Evolutionary conservation across 192 early-diverging fungal species (phyloP).

Genomic region (Dispira parvispora): DNA sequence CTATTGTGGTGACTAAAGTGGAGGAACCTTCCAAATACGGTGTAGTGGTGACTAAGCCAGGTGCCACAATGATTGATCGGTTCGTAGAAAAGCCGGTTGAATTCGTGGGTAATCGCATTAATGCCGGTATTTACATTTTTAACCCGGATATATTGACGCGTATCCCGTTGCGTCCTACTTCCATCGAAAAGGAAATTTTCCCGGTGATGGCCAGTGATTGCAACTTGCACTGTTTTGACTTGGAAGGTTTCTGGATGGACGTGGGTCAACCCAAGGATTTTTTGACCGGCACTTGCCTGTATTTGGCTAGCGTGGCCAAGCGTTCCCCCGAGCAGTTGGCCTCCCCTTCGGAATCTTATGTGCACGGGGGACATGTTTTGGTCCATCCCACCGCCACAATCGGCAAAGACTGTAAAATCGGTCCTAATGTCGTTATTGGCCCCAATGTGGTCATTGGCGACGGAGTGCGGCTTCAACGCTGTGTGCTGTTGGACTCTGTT

Average conservation of each 20-base stretch:
- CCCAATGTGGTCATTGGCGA: conserved; percentile 81
- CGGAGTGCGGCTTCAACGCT: conserved; percentile 80
- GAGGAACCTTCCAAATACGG: conserved; percentile 99
- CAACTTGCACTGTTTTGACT: conserved; percentile 82
- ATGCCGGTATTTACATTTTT: conserved; percentile 98
- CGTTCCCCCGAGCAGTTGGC: conserved; percentile 52
- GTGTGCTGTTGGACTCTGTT: conserved; percentile 74
- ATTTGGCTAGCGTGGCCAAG: conserved; percentile 70
- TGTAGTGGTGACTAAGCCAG: conserved; percentile 74
- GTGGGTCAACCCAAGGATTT: conserved; percentile 99
- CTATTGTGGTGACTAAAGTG: conserved; percentile 92
- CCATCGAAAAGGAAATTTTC: conserved; percentile 97
- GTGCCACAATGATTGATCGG: conserved; percentile 58
- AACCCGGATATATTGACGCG: conserved; percentile 77
- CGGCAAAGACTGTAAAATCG: conserved; percentile 91
- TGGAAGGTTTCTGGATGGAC: conserved; percentile 98
- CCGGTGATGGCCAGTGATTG: conserved; percentile 74
- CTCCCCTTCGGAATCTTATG: conserved; percentile 44
- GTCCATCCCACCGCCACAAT: conserved; percentile 83
- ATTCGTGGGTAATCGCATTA: conserved; percentile 96
- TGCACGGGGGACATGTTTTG: conserved; percentile 78
- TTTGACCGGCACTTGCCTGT: conserved; percentile 86
- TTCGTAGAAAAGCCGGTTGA: conserved; percentile 97
- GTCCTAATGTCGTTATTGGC: conserved; percentile 93
- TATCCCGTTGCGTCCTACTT: conserved; percentile 89